Evolutionary conservation across 106 monocot genomes (phyloP), one percentile per base, ranked within the genome.

Genomic region (Dioscorea zingiberensis): DNA sequence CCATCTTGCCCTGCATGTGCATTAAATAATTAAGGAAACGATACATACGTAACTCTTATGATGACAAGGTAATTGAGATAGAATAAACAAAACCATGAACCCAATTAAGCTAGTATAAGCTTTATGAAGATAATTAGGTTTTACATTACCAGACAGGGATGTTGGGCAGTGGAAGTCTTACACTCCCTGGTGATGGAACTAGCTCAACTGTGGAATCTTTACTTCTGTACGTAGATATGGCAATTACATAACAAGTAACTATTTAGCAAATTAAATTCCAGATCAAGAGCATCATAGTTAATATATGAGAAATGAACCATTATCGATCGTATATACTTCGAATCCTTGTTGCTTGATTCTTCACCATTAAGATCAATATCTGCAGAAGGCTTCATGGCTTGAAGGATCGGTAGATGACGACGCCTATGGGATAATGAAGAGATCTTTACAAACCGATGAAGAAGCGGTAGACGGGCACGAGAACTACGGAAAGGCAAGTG

Each of bases 1-100:
- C 68, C 54, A 53, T 25, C 26, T 45, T 27, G 62, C 61, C 75
- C 75, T 75, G 18, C 62, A 25, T 21, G 54, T 21, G 54, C 68
- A 47, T 7, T 3, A 58, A 7, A 38, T 6, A 38, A n/a, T n/a
- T n/a, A n/a, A n/a, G n/a, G n/a, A 38, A 38, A 59, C 17, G 48
- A 26, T 1, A n/a, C 55, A 14, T 1, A 26, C 1, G 25, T 21
- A 14, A 49, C 19, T 23, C 3, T 21, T 19, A 4, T 24, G 14
- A 48, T n/a, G n/a, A n/a, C n/a, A n/a, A n/a, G n/a, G n/a, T n/a
- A n/a, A n/a, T n/a, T n/a, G n/a, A n/a, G n/a, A n/a, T n/a, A n/a
- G n/a, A n/a, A n/a, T n/a, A n/a, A n/a, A n/a, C n/a, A n/a, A n/a
- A n/a, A n/a, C n/a, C n/a, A n/a, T n/a, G n/a, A n/a, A n/a, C n/a